Conservation (phyloP, 805 yeast species). For the Ogataea methanolica region DNA sequence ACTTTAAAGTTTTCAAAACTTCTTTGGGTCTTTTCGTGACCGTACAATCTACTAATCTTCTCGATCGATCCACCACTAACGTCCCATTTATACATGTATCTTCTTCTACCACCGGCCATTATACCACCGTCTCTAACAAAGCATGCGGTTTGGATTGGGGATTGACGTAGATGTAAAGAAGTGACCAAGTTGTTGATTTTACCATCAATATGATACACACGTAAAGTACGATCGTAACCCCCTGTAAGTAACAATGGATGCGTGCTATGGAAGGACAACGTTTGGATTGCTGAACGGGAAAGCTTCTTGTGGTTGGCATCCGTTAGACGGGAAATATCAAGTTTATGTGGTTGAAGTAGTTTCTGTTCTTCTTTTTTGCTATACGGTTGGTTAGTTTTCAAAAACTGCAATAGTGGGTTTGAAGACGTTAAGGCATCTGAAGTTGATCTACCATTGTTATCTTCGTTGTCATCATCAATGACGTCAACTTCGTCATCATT, state of each 20-base stretch:
- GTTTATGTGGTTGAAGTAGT: constrained; percentile 61
- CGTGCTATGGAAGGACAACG: constrained; percentile 77
- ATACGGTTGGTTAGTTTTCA: constrained; percentile 29
- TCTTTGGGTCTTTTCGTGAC: constrained; percentile 80
- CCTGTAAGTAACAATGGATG: constrained; percentile 84
- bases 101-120: constrained; percentile 86
- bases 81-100: constrained; percentile 91
- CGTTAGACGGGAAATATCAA: constrained; percentile 76
- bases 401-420: constrained; percentile 30
- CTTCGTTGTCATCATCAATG: constrained; percentile 12
- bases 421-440: constrained; percentile 21
- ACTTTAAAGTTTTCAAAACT: constrained; percentile 83
- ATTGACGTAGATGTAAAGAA: constrained; percentile 69
- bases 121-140: constrained; percentile 55
- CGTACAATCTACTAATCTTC: constrained; percentile 84
- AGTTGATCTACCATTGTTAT: constrained; percentile 8
- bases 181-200: constrained; percentile 76
- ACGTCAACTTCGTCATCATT: constrained; percentile 9
- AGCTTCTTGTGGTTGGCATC: constrained; percentile 76
- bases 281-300: constrained; percentile 79
- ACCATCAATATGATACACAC: constrained; percentile 90
- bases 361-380: constrained; percentile 32
- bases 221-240: constrained; percentile 85
- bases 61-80: constrained; percentile 58
- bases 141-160: constrained; percentile 75